A percentile compares a stretch with the other conserved stretches of the same genome.
Conservation (phyloP, 495 filamentous ascomycete genomes). For the Penicillium chermesinum region DNA sequence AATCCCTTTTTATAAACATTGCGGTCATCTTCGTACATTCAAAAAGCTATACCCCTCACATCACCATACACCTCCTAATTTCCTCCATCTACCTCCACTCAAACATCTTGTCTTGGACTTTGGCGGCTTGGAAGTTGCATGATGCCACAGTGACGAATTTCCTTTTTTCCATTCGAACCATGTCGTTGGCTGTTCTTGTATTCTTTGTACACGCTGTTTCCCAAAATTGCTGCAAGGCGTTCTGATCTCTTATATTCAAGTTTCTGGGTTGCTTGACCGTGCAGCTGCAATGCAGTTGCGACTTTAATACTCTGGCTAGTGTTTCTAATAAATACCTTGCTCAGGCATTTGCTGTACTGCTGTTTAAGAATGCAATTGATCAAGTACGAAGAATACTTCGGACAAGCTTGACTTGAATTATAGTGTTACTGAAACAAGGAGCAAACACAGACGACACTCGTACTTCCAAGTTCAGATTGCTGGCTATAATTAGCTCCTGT, state of each 20-base stretch:
- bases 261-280: not conserved
- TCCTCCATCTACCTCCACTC: not conserved
- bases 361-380: too few relatives aligned
- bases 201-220: not conserved
- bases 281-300: not conserved
- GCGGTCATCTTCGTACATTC: not conserved
- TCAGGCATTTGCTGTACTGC: too few relatives aligned
- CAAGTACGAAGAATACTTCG: too few relatives aligned
- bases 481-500: too few relatives aligned
- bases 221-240: slow-evolving; percentile 22
- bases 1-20: not conserved
- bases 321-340: not conserved
- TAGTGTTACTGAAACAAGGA: too few relatives aligned
- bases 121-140: slow-evolving; percentile 14
- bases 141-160: slow-evolving; percentile 36
- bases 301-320: not conserved
- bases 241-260: slow-evolving; percentile 1
- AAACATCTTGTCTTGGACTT: slow-evolving; percentile 11
- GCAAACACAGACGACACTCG: too few relatives aligned
- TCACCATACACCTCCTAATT: not conserved
- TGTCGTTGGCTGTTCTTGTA: slow-evolving; percentile 1
- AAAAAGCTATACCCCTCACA: not conserved
- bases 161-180: slow-evolving; percentile 17
- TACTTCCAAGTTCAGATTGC: too few relatives aligned
- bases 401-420: too few relatives aligned